Evolutionary conservation across 495 filamentous ascomycete species (phyloP), one percentile per base, ranked within the genome.

Genomic region (Trichoderma reesei): DNA sequence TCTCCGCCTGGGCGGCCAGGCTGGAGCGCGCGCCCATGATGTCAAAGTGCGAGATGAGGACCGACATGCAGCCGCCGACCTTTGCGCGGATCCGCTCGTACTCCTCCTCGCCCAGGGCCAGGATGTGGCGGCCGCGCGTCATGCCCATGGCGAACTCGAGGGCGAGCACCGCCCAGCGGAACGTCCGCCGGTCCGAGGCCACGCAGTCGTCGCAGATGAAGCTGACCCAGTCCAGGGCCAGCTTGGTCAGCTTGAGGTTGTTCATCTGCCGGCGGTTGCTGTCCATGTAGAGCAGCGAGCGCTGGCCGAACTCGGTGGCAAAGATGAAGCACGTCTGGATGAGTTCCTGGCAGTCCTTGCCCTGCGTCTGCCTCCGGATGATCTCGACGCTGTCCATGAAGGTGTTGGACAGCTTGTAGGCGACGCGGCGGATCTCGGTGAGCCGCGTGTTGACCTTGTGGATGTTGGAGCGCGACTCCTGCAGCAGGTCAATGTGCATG

Each of bases 261-360:
- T 98, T 98, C 90, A 97, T 93, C 59, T 91, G 87, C 46, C 92
- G 86, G 64, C 94, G 80, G 70, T 96, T 97, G 68, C 87, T 85
- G 74, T 98, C 95, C 82, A 98, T 92, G 75, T 94, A 92, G 33
- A 90, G 83, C 36, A 94, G 84, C 0, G 93, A 97, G 38, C 94
- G 86, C 74, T 96, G 92, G 7, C 94, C 94, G 71, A 98, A 98
- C 70, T 98, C 94, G 2, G 94, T 96, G 44, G 94, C 94, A 68
- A 98, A 98, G 48, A 94, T 91, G 73, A 98, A 98, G 75, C 93
- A 98, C n/a, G 92, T 96, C 71, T 98, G 94, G 67, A 98, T 91
- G 34, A 98, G 81, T 68, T 98, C 94, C 66, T 96, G 92, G 70
- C 93, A 97, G 64, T 95, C 90, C 56, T 96, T 81, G 2, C 86